Percentiles rank a stretch among this genome's conserved stretches.
Evolutionary conservation across 805 yeast genomes (phyloP).

Genomic region (Yarrowia yakushimensis): DNA sequence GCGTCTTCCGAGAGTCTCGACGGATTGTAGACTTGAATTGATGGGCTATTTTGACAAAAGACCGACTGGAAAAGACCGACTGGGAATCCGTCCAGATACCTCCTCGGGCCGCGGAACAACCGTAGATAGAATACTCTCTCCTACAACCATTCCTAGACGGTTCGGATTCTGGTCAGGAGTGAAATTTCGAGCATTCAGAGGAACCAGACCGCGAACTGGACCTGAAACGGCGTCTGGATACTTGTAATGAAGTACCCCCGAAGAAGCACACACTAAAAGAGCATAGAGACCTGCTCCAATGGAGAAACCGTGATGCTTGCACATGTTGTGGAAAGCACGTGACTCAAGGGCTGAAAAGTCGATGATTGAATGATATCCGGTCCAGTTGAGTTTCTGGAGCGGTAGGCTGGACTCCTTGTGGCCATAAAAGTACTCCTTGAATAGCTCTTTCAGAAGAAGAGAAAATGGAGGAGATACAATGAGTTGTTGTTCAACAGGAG

Average conservation of each 20-base stretch:
- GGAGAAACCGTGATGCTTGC: not conserved
- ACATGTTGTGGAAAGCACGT: not conserved
- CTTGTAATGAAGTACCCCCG: not conserved
- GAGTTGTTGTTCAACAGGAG: not conserved
- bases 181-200: not conserved
- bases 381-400: not conserved
- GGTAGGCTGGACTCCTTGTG: not conserved
- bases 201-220: not conserved
- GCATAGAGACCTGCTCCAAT: slow-evolving; percentile 3
- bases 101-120: not conserved
- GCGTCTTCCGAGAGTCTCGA: not conserved
- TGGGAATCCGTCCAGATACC: not conserved
- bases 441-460: not conserved
- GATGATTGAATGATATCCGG: not conserved
- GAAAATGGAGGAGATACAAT: not conserved
- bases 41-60: not conserved
- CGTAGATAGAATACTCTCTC: not conserved
- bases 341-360: not conserved
- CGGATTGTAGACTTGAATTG: not conserved
- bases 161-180: not conserved
- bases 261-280: not conserved
- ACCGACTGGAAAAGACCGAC: not conserved
- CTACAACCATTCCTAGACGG: not conserved
- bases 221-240: not conserved
- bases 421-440: not conserved